Percentiles rank a stretch among this genome's conserved stretches.
Conservation (phyloP, 805 yeast genomes). For the Wickerhamomyces sydowiorum region DNA sequence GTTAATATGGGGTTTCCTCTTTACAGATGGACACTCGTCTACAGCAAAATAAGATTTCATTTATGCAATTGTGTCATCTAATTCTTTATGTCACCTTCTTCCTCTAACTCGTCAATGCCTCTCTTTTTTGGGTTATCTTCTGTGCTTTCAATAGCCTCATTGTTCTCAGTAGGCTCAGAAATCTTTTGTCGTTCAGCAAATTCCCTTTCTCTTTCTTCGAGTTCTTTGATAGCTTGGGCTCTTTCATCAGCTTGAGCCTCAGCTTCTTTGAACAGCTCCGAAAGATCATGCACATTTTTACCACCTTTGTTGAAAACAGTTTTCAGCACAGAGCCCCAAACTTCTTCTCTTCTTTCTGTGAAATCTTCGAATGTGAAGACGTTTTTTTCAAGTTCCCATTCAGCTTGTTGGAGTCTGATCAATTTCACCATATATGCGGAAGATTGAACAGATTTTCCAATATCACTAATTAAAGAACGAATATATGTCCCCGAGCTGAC, state of each 20-base stretch:
- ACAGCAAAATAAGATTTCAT: too few relatives aligned
- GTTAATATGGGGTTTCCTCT: too few relatives aligned
- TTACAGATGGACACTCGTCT: too few relatives aligned
- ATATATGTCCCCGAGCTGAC: constrained; percentile 97
- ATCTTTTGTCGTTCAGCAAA: background rate
- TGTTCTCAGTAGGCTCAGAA: too few relatives aligned
- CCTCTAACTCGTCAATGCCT: background rate
- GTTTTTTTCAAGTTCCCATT: constrained; percentile 71
- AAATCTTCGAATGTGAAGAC: constrained; percentile 68
- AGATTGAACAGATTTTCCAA: constrained; percentile 75
- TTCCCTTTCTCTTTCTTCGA: background rate
- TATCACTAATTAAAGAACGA: constrained; percentile 82
- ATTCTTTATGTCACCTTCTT: background rate
- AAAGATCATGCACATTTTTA: constrained; percentile 27
- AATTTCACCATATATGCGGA: constrained; percentile 87
- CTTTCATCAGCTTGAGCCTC: constrained; percentile 13
- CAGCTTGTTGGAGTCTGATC: constrained; percentile 69
- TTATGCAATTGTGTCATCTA: background rate
- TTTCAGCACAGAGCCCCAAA: constrained; percentile 66
- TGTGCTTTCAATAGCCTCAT: background rate
- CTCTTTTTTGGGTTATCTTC: background rate
- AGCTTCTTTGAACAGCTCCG: constrained; percentile 30
- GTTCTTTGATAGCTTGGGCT: background rate
- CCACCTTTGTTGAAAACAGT: constrained; percentile 46
- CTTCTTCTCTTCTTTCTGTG: constrained; percentile 47